Evolutionary conservation across 805 yeast species (phyloP).

Genomic region (Clavispora phyllophila): DNA sequence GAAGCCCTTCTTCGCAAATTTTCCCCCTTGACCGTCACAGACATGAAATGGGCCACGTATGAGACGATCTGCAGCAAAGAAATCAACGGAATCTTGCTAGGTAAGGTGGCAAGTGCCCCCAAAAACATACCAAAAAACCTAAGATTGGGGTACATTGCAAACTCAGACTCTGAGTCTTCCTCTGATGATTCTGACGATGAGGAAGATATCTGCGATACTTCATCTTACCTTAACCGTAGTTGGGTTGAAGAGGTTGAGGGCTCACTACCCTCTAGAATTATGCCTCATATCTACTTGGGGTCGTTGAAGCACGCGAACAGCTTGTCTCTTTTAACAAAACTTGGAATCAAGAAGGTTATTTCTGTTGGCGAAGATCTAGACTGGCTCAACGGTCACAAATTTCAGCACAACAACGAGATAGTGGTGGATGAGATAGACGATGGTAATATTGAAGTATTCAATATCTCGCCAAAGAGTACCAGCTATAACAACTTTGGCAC

Average conservation of each 20-base stretch:
- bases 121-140: conserved; percentile 8
- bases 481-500: conserved; percentile 1
- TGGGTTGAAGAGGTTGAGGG: conserved; percentile 50
- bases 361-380: conserved; percentile 79
- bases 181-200: conserved; percentile 13
- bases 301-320: conserved; percentile 77
- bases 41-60: conserved; percentile 24
- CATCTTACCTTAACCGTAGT: conserved; percentile 7
- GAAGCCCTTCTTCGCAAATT: conserved; percentile 55
- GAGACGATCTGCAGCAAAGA: conserved; percentile 28
- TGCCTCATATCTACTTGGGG: conserved; percentile 83
- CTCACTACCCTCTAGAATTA: conserved; percentile 75
- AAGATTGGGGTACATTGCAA: conserved; percentile 27
- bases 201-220: conserved; percentile 2
- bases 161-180: conserved; percentile 16
- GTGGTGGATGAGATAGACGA: conserved; percentile 18
- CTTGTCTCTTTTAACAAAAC: conserved; percentile 51
- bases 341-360: conserved; percentile 71
- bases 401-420: conserved; percentile 22
- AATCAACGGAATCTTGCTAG: conserved; percentile 31
- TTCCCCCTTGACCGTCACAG: conserved; percentile 43
- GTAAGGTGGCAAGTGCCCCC: conserved; percentile 5
- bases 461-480: conserved; percentile 19
- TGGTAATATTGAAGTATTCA: conserved; percentile 29
- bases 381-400: conserved; percentile 48